Percentiles rank a stretch among this genome's conserved stretches.
Evolutionary conservation across 1,284 basidiomycete species (phyloP).

Genomic region (Peniophora sp.): DNA sequence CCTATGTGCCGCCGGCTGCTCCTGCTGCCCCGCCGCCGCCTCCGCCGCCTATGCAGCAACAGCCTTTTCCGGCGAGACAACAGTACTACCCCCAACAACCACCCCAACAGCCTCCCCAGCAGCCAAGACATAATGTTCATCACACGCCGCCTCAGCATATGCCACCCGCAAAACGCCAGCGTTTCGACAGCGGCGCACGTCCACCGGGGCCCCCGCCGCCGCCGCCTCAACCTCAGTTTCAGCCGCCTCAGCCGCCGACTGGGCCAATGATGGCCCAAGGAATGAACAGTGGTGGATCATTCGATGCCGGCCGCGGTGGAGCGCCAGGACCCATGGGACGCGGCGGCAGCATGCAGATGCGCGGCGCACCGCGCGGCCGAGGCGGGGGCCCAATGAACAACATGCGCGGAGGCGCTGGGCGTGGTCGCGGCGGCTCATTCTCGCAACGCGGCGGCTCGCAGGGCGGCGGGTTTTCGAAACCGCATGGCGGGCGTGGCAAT

Average conservation of each 20-base stretch:
- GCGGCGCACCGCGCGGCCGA: constrained; percentile 37
- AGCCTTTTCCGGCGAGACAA: constrained; percentile 20
- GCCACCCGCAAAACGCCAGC: constrained; percentile 75
- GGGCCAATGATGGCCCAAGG: constrained; percentile 32
- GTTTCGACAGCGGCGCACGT: constrained; percentile 61
- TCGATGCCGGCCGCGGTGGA: constrained; percentile 26
- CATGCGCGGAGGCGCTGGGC: constrained; percentile 27
- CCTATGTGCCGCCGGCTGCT: constrained; percentile 55
- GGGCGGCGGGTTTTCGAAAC: constrained; percentile 34
- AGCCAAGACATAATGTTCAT: constrained; percentile 42
- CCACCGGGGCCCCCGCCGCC: constrained; percentile 36
- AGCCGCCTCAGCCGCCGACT: constrained; percentile 32
- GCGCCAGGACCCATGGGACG: constrained; percentile 17
- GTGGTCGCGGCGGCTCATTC: constrained; percentile 11
- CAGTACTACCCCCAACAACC: constrained; percentile 20
- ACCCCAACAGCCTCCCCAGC: constrained; percentile 33
- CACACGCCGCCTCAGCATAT: constrained; percentile 62
- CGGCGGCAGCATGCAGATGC: constrained; percentile 21
- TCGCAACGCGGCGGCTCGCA: constrained; percentile 23
- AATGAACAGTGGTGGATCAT: constrained; percentile 29
- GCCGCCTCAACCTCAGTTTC: constrained; percentile 42
- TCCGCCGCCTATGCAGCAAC: constrained; percentile 15
- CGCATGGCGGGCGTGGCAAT: constrained; percentile 55
- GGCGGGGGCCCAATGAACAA: constrained; percentile 35
- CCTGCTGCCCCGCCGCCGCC: constrained; percentile 34